Base-by-base conservation (phyloP, 768 basidiomycete species). In the Podaxis sp. region DNA sequence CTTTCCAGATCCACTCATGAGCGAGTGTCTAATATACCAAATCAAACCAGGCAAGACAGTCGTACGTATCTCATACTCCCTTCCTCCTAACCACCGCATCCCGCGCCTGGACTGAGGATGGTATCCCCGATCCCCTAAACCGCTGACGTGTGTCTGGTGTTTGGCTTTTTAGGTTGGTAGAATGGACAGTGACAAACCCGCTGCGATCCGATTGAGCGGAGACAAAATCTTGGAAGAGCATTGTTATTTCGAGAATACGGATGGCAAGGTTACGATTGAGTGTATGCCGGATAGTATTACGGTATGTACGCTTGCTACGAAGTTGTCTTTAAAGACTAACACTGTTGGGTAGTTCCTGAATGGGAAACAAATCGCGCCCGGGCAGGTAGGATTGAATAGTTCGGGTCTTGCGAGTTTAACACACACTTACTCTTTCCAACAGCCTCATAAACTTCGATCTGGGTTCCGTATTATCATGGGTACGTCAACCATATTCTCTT, bases 401-500 rank as follows among this genome's bases (percentile, higher is more conserved):
- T 46, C 53, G 40, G 40, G 17, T 49, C 30, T 40, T 58, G 37
- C 15, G 20, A 54, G 49, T 50, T 36, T 56, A 38, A 59, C 37
- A n/a, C 51, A 59, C 37, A n/a, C 51, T 64, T 33, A 63, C 55
- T 13, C 33, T 28, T 44, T 11, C 60, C 49, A 66, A 65, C 62
- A 84, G 91, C 82, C 89, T 12, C 85, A 91, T 73, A 94, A 93
- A 77, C 84, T 99, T 51, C 87, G 90, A 40, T 95, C 96, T 58
- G 97, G 97, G 38, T 99, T 90, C 74, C 92, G 97, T 33, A 93
- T 99, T 70, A 99, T 99, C 73, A 84, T 99, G 56, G 96, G 92
- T 93, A 69, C 62, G 84, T 50, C 49, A 50, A 20, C 49, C 10
- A 8, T 8, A 33, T 33, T 41, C n/a, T 24, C 67, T 64, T 65